Conservation (phyloP, 2,329 filamentous ascomycete genomes). For the Aspergillus sclerotialis region DNA sequence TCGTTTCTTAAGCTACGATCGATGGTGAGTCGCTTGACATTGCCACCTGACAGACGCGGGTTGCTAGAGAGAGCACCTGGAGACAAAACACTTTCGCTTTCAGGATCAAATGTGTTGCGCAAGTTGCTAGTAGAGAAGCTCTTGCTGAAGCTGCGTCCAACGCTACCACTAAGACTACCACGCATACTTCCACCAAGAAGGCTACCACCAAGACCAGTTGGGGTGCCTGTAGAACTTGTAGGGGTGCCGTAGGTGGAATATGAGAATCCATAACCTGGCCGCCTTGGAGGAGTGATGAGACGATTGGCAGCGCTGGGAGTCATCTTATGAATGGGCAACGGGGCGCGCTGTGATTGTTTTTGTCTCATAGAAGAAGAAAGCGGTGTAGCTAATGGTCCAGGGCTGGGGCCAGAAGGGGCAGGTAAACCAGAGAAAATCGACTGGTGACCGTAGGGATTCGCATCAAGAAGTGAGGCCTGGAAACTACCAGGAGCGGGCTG, state of each 20-base stretch:
- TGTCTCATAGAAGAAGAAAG: conserved; percentile 68
- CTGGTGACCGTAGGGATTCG: conserved; percentile 83
- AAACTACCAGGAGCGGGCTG: conserved; percentile 44
- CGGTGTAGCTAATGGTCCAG: conserved; percentile 87
- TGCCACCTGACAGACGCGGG: conserved; percentile 58
- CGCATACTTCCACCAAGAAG: conserved; percentile 42
- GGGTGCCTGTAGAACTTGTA: conserved; percentile 61
- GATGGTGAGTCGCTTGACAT: conserved; percentile 86
- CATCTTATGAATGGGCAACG: conserved; percentile 79
- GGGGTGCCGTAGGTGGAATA: conserved; percentile 90
- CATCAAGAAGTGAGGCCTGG: conserved; percentile 71
- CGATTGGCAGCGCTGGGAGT: conserved; percentile 74
- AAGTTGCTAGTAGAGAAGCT: conserved; percentile 85
- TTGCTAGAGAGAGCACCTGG: conserved; percentile 72
- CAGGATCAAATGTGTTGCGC: conserved; percentile 69
- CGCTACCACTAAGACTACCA: conserved; percentile 44
- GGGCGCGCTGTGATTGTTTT: conserved; percentile 59
- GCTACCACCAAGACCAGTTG: conserved; percentile 60
- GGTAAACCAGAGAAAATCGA: conserved; percentile 73
- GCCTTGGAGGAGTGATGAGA: conserved; percentile 75
- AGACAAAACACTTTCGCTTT: conserved; percentile 72
- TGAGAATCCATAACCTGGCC: conserved; percentile 76
- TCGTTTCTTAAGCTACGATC: conserved; percentile 73
- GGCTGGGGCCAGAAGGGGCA: conserved; percentile 58
- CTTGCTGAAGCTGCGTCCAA: conserved; percentile 66